Base-by-base conservation (phyloP, 306 rosid species). In the apple (Malus domestica) region DNA sequence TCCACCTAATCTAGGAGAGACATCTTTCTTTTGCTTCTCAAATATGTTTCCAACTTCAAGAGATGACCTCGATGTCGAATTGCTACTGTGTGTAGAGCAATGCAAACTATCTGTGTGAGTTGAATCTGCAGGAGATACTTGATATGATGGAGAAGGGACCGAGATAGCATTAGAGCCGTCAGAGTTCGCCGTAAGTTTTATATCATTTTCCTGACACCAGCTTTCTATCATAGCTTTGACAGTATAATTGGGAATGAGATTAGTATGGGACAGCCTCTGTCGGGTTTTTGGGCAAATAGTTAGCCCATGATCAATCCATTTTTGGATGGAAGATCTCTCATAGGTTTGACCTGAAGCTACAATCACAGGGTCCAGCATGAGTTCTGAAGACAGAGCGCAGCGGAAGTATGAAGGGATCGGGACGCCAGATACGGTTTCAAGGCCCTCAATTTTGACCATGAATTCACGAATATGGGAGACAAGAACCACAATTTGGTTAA, bases 291-390 rank as follows among this genome's bases (percentile, higher is more conserved):
- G 98, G 86, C 98, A 95, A 78, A 87, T 82, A 75, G 77, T 84
- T 64, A 95, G 79, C 35, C 97, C 97, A 66, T 84, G 80, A 83
- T 90, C 96, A 68, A 95, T 89, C 98, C 97, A 95, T 71, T 77
- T 90, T 72, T 92, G 95, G 72, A 95, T 89, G 67, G 97, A 88
- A 23, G 80, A 71, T 78, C 97, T 86, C 77, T 90, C 92, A 22
- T 85, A 95, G 63, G 98, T 95, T 81, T 95, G 98, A 77, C 98
- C 97, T 5, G 97, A 95, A 80, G 98, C 97, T 83, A 95, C 86
- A 38, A 90, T 95, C 62, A 92, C 98, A 38, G 98, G 97, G 85
- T 95, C 97, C 76, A 79, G 71, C 96, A 95, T 92, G 76, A 95
- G 90, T 68, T 95, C 96, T 72, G 89, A 75, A 11, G 98, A 95